Conservation (phyloP, 129 eudicot genomes). For the Centella asiatica region DNA sequence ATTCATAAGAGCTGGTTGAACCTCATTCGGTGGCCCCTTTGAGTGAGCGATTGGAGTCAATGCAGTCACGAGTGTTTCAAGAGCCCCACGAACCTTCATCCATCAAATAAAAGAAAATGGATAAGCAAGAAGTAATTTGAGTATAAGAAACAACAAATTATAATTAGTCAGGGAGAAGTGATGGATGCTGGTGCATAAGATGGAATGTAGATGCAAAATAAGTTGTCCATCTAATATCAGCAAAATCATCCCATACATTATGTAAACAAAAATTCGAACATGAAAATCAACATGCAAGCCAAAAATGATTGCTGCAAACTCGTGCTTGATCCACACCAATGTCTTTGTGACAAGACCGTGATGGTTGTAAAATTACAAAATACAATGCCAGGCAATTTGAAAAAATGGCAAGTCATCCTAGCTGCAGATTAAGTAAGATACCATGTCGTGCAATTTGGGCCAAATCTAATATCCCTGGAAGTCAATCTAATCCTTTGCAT, state of each 20-base stretch:
- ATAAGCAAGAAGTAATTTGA: constrained; percentile 12
- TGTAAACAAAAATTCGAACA: too few species aligned
- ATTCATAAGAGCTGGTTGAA: constrained; percentile 86
- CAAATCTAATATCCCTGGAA: too few species aligned
- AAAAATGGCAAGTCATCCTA: too few species aligned
- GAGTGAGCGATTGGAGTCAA: constrained; percentile 78
- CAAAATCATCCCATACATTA: neutral
- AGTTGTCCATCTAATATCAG: neutral
- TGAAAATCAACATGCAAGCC: too few species aligned
- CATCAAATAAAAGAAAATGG: constrained; percentile 16
- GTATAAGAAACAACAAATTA: neutral
- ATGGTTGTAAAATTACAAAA: neutral
- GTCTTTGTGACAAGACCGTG: neutral
- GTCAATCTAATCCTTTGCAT: too few species aligned
- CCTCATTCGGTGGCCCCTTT: constrained; percentile 51
- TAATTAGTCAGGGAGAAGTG: too few species aligned
- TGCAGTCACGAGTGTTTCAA: constrained; percentile 88
- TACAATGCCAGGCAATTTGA: too few species aligned
- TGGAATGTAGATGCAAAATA: neutral
- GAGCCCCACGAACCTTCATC: constrained; percentile 84
- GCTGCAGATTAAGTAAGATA: too few species aligned
- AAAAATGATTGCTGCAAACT: neutral
- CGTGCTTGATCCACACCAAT: neutral
- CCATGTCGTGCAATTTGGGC: too few species aligned
- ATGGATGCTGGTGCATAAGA: neutral